Evolutionary conservation across 768 basidiomycete genomes (phyloP), one percentile per base, ranked within the genome.

Genomic region (Roridomyces roridus): DNA sequence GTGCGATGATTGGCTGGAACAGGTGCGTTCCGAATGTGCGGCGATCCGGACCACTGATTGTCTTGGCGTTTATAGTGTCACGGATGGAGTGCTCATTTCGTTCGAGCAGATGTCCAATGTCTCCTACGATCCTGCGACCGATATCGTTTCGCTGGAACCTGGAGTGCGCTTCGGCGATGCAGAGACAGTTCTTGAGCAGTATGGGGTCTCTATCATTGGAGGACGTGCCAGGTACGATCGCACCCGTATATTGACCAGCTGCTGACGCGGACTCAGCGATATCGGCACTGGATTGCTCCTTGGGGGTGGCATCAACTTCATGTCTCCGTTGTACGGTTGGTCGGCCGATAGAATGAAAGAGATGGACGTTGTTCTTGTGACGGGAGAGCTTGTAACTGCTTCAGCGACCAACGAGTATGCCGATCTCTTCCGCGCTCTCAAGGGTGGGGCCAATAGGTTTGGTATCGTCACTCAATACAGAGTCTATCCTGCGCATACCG

Each of bases 381-480:
- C 68, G 20, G 79, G 79, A 1, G 40, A 70, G 23, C 54, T 77
- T 2, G 74, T 80, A 6, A 78, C 77, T 2, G 77, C 75, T 2
- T 77, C 70, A 1, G 72, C 69, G 7, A 73, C 68, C 1, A 79
- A 80, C 55, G 28, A 70, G 57, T 75, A 77, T 53, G 60, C 72
- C 0, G 78, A 79, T 57, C 70, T 80, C 8, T 78, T 80, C 64
- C 69, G 70, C 28, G 77, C 77, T 6, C 65, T 80, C 41, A 78
- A 78, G 57, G 78, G 77, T 4, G 77, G 77, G 11, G 78, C 70
- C 4, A 79, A 75, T 64, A 69, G 77, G 12, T 79, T 78, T 57
- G 78, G 77, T 1, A 78, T 80, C 40, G 78, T 79, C 20, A 78
- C 79, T 14, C 64, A 77, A 24, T 79, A 77, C 49, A 74, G 74